A percentile compares a stretch with the other conserved stretches of the same genome.
phyloP scores from a whole-genome alignment of 2,329 filamentous ascomycete species.

The Monosporascus ibericus region DNA sequence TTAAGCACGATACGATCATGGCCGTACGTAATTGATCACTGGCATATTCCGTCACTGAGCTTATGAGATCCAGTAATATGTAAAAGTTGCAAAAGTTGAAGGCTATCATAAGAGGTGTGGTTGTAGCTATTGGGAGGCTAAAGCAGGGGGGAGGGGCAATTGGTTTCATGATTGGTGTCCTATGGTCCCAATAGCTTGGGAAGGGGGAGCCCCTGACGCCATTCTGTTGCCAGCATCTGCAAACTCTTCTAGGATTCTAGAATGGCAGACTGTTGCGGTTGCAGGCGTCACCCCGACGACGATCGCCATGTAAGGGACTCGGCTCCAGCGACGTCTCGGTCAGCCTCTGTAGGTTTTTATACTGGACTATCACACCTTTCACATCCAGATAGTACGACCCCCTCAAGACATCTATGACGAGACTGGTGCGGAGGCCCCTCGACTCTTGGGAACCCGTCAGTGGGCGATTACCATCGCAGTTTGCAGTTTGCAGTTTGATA shows the following conservation, averaged over 20 bases:
- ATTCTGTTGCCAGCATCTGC: background rate
- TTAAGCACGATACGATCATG: background rate
- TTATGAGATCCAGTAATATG: background rate
- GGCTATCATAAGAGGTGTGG: background rate
- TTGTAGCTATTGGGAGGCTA: background rate
- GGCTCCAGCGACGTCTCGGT: no score
- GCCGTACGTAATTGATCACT: background rate
- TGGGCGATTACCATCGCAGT: no score
- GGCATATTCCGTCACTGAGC: background rate
- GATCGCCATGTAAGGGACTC: no score
- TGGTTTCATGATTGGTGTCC: background rate
- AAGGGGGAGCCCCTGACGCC: background rate
- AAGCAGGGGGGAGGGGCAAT: background rate
- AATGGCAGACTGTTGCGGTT: background rate
- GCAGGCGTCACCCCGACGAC: no score
- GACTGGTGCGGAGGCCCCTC: no score
- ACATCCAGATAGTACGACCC: no score
- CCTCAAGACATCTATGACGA: no score
- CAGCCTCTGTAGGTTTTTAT: no score
- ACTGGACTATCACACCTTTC: no score
- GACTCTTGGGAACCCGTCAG: no score
- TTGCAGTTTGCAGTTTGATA: no score
- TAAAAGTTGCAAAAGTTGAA: background rate
- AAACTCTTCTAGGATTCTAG: background rate
- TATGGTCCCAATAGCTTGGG: background rate